A percentile compares a stretch with the other conserved stretches of the same genome.
Conservation (phyloP, 345 rosid genomes). For the Linum lewisii region DNA sequence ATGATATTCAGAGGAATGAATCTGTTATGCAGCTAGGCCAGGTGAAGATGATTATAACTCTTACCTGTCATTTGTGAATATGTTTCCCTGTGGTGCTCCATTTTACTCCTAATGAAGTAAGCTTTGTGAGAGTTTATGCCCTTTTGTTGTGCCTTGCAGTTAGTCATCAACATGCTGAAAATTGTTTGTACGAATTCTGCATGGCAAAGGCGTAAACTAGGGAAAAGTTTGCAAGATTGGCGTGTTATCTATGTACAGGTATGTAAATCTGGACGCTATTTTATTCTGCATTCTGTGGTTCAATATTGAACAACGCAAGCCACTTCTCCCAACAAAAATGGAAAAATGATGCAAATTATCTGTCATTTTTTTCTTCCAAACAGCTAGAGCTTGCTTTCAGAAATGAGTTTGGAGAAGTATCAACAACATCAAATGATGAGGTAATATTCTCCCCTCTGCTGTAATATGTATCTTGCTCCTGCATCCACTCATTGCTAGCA, state of each 20-base stretch:
- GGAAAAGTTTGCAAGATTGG: constrained; percentile 96
- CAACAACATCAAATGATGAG: constrained; percentile 41
- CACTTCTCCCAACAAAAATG: neutral
- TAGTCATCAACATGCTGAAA: constrained; percentile 79
- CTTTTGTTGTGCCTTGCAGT: constrained; percentile 45
- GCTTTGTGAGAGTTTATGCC: neutral
- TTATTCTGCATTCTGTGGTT: neutral
- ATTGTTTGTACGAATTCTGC: constrained; percentile 90
- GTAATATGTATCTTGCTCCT: too few species aligned
- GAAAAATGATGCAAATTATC: too few species aligned
- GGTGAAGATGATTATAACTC: constrained; percentile 30
- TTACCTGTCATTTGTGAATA: neutral
- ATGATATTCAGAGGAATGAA: constrained; percentile 64
- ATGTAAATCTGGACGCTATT: constrained; percentile 8
- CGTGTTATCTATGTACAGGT: constrained; percentile 78
- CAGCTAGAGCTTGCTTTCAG: constrained; percentile 79
- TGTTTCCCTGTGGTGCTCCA: neutral
- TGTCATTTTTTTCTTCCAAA: constrained; percentile 15
- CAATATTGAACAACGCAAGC: neutral
- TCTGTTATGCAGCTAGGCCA: constrained; percentile 60
- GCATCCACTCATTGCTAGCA: too few species aligned
- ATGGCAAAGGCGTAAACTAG: constrained; percentile 99
- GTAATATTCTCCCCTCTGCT: constrained; percentile 27
- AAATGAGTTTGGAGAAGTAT: constrained; percentile 44
- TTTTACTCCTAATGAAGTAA: constrained; percentile 12